phyloP scores from a whole-genome alignment of 2,329 filamentous ascomycete genomes.

The Arthrinium puccinioides region DNA sequence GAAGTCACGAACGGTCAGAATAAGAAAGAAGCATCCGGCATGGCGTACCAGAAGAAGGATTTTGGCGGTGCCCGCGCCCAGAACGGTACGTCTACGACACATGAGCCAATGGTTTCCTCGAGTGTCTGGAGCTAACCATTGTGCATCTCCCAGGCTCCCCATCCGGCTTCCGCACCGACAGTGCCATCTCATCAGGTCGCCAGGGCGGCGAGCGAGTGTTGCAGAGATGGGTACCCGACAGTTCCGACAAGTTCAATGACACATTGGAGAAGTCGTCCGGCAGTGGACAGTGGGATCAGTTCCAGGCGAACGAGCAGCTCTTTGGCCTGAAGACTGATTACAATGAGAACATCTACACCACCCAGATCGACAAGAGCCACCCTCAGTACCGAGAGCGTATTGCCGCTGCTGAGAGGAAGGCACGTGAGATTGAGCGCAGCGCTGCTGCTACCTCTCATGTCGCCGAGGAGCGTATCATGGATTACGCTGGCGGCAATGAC shows the following conservation, averaged over 20 bases:
- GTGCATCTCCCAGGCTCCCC: conserved; percentile 62
- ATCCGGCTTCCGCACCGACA: conserved; percentile 74
- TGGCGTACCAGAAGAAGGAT: conserved; percentile 24
- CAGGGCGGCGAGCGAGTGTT: conserved; percentile 65
- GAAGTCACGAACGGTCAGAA: conserved; percentile 21
- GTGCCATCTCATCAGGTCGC: conserved; percentile 74
- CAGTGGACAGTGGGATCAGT: conserved; percentile 75
- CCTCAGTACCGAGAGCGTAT: conserved; percentile 74
- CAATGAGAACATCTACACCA: conserved; percentile 92
- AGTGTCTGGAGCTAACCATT: no score
- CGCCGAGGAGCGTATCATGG: conserved; percentile 78
- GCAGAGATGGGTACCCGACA: conserved; percentile 73
- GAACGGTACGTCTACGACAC: conserved; percentile 25
- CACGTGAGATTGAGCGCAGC: conserved; percentile 80
- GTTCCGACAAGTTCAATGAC: conserved; percentile 55
- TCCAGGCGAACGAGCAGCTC: conserved; percentile 77
- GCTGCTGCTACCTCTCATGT: conserved; percentile 71
- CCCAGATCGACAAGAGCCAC: conserved; percentile 75
- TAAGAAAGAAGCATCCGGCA: conserved; percentile 19
- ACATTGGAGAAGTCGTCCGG: conserved; percentile 58
- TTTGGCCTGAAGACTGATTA: conserved; percentile 89
- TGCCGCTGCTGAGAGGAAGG: conserved; percentile 74
- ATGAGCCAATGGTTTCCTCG: no score
- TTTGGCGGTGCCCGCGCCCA: conserved; percentile 16
- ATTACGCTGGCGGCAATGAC: conserved; percentile 54